These are phyloP conservation scores for Toxicodendron radicans DNA, from an alignment of 345 rosid genomes.

Conservation along the genomic window DNA sequence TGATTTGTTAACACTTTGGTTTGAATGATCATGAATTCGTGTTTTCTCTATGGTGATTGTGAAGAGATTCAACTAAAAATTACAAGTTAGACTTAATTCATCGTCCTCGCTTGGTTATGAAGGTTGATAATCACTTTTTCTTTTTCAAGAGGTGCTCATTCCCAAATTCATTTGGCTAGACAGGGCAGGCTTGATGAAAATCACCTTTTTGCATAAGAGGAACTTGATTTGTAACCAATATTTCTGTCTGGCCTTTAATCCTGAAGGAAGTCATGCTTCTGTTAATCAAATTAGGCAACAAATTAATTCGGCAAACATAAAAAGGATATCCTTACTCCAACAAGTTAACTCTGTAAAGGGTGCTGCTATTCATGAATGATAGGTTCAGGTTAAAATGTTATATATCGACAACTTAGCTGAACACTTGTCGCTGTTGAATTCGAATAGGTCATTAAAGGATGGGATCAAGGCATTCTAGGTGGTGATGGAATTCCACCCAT, in stretches of 20 bases:
- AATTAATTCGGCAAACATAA: neutral
- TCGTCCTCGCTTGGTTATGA: too few relatives aligned
- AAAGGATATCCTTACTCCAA: neutral
- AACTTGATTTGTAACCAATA: neutral
- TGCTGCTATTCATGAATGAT: neutral
- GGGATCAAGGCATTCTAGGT: conserved; percentile 89
- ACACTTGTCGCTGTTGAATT: neutral
- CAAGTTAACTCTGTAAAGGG: neutral
- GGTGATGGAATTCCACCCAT: conserved; percentile 87
- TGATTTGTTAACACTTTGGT: neutral
- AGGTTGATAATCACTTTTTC: neutral
- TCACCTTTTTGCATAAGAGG: too few relatives aligned
- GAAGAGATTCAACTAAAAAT: neutral
- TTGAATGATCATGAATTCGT: neutral
- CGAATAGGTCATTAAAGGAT: conserved; percentile 77
- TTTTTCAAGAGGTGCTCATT: neutral
- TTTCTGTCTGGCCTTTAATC: too few relatives aligned
- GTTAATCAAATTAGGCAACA: neutral
- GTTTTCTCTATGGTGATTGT: neutral
- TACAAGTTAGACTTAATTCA: too few relatives aligned
- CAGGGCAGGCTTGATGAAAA: too few relatives aligned
- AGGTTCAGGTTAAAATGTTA: neutral
- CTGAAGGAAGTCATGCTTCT: neutral
- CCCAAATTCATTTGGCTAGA: neutral
- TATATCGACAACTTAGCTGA: neutral